Conservation (phyloP, 2,329 filamentous ascomycete species). For the Fusarium sp. region DNA sequence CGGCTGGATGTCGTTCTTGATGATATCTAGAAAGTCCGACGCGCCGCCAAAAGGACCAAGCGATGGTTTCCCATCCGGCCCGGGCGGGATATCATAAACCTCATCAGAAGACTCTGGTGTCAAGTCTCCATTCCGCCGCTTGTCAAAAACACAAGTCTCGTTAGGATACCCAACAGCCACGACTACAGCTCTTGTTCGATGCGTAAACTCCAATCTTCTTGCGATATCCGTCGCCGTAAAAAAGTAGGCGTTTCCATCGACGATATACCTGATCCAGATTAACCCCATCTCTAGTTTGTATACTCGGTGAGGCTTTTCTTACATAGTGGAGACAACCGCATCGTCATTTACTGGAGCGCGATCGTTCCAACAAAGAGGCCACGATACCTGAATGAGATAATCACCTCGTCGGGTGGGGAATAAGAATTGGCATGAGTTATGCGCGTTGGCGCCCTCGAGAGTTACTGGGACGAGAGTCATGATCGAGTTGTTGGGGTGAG, state of each 20-base stretch:
- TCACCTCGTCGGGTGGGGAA: constrained; percentile 33
- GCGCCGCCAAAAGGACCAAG: constrained; percentile 50
- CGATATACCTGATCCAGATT: constrained; percentile 41
- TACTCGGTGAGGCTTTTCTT: constrained; percentile 14
- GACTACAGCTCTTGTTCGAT: constrained; percentile 40
- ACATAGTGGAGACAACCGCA: constrained; percentile 39
- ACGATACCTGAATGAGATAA: constrained; percentile 43
- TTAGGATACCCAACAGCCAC: constrained; percentile 48
- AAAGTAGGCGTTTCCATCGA: constrained; percentile 49
- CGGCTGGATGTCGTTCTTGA: constrained; percentile 50
- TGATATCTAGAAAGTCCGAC: constrained; percentile 54
- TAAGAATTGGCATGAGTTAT: constrained; percentile 33
- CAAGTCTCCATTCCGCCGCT: constrained; percentile 43
- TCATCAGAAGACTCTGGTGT: constrained; percentile 38
- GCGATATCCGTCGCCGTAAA: constrained; percentile 45
- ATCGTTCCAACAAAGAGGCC: constrained; percentile 42
- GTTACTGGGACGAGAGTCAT: constrained; percentile 13
- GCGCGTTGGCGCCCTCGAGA: constrained; percentile 8
- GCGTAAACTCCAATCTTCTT: constrained; percentile 38
- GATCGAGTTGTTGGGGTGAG: background rate
- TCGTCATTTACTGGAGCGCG: constrained; percentile 25
- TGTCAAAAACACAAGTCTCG: constrained; percentile 40
- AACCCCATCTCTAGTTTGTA: background rate
- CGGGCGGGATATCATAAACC: constrained; percentile 31
- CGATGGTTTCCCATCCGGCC: constrained; percentile 32